Conservation (phyloP, 495 filamentous ascomycete species). For the Aspergillus carlsbadensis region DNA sequence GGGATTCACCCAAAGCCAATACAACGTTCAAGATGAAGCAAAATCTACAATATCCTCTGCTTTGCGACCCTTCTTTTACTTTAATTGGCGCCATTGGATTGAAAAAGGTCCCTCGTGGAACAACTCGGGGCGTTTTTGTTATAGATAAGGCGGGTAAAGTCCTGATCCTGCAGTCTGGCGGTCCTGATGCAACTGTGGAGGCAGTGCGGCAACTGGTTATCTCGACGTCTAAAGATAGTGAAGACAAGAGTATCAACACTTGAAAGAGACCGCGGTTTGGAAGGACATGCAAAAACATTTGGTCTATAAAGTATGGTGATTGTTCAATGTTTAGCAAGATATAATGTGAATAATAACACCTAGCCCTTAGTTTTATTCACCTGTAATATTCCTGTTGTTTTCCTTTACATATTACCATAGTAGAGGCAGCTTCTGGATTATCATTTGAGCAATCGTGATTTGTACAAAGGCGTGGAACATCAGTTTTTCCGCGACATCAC, state of each 20-base stretch:
- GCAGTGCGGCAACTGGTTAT: slow-evolving; percentile 40
- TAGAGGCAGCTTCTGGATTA: background rate
- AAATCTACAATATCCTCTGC: slow-evolving; percentile 79
- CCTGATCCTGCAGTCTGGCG: slow-evolving; percentile 39
- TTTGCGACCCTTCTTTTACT: slow-evolving; percentile 73
- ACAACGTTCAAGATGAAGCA: slow-evolving; percentile 88
- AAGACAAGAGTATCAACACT: background rate
- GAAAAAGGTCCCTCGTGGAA: slow-evolving; percentile 75
- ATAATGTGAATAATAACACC: too few species aligned
- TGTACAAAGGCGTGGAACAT: background rate
- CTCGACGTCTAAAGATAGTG: background rate
- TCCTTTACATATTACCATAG: too few species aligned
- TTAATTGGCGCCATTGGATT: slow-evolving; percentile 75
- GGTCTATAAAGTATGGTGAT: background rate
- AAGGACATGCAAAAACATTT: background rate
- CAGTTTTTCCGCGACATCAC: background rate
- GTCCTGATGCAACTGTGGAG: slow-evolving; percentile 51
- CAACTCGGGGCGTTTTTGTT: slow-evolving; percentile 80
- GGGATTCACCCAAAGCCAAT: slow-evolving; percentile 85
- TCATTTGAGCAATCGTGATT: background rate
- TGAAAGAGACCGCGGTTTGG: background rate
- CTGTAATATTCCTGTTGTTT: too few species aligned
- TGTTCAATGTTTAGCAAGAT: background rate
- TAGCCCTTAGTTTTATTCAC: too few species aligned
- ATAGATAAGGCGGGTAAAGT: slow-evolving; percentile 67